phyloP scores from a whole-genome alignment of 2,329 filamentous ascomycete genomes.

The Cercospora janseana region DNA sequence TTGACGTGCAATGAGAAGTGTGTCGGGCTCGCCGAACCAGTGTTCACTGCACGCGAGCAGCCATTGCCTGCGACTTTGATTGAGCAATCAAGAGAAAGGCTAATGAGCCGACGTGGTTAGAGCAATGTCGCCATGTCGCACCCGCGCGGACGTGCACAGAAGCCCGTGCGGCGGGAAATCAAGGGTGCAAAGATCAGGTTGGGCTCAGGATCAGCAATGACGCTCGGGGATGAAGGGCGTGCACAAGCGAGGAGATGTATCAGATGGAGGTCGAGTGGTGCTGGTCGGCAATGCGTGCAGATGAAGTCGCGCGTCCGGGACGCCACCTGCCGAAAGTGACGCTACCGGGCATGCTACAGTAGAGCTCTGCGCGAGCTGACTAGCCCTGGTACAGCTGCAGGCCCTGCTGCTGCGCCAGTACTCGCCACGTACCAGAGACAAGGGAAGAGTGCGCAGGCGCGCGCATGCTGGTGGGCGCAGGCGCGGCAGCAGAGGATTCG shows the following conservation, averaged over 20 bases:
- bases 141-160: neutral
- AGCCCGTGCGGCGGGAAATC: neutral
- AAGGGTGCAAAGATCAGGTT: neutral
- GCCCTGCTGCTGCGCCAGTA: neutral
- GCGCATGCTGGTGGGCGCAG: constrained; percentile 1
- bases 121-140: neutral
- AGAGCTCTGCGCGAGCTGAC: neutral
- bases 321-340: constrained; percentile 14
- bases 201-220: neutral
- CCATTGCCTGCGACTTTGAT: neutral
- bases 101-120: too few relatives aligned
- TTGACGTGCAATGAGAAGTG: neutral
- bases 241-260: neutral
- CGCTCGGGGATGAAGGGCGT: neutral
- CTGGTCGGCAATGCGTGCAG: constrained; percentile 1
- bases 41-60: neutral
- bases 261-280: neutral
- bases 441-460: neutral
- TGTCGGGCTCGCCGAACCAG: neutral
- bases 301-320: constrained; percentile 9
- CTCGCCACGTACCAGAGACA: neutral
- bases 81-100: too few relatives aligned
- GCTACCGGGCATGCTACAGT: constrained; percentile 1
- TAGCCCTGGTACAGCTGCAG: constrained; percentile 1
- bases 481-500: too few relatives aligned